Evolutionary conservation across 2,329 filamentous ascomycete genomes (phyloP).

Genomic region (Fusarium hainanense): DNA sequence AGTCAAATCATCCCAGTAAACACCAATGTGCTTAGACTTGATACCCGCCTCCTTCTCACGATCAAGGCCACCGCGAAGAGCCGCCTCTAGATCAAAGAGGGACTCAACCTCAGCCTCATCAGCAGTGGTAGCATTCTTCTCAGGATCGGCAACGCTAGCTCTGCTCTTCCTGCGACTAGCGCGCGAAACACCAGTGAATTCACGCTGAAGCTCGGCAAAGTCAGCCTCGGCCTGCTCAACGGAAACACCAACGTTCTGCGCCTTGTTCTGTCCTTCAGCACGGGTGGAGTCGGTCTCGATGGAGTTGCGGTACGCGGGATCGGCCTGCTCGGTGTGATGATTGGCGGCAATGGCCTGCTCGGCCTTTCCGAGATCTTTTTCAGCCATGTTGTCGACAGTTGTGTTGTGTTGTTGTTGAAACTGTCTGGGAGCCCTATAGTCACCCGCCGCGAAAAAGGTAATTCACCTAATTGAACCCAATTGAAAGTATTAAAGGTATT

Average conservation of each 20-base stretch:
- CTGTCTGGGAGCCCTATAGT: conserved; percentile 45
- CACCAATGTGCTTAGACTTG: conserved; percentile 81
- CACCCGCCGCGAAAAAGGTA: conserved; percentile 39
- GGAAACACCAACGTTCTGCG: conserved; percentile 63
- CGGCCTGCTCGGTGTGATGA: conserved; percentile 43
- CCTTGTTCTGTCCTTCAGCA: conserved; percentile 33
- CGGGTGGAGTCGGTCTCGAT: conserved; percentile 48
- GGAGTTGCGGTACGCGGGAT: conserved; percentile 38
- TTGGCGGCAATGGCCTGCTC: conserved; percentile 47
- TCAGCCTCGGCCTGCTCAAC: conserved; percentile 76
- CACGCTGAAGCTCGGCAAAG: conserved; percentile 73
- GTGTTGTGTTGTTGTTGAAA: conserved; percentile 17
- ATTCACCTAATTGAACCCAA: neutral
- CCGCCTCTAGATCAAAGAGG: conserved; percentile 79
- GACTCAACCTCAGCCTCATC: conserved; percentile 58
- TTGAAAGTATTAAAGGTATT: neutral
- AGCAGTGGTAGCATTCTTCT: conserved; percentile 62
- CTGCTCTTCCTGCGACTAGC: conserved; percentile 54
- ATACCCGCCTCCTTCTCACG: conserved; percentile 83
- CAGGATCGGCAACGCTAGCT: conserved; percentile 60
- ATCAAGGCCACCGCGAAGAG: conserved; percentile 75
- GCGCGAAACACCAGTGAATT: conserved; percentile 68
- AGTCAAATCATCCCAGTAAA: conserved; percentile 81
- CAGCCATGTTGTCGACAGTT: conserved; percentile 40
- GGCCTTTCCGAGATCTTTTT: conserved; percentile 45